A percentile compares a stretch with the other conserved stretches of the same genome.
phyloP scores from a whole-genome alignment of 2,329 filamentous ascomycete species.

The Dothideomycetes sp. region DNA sequence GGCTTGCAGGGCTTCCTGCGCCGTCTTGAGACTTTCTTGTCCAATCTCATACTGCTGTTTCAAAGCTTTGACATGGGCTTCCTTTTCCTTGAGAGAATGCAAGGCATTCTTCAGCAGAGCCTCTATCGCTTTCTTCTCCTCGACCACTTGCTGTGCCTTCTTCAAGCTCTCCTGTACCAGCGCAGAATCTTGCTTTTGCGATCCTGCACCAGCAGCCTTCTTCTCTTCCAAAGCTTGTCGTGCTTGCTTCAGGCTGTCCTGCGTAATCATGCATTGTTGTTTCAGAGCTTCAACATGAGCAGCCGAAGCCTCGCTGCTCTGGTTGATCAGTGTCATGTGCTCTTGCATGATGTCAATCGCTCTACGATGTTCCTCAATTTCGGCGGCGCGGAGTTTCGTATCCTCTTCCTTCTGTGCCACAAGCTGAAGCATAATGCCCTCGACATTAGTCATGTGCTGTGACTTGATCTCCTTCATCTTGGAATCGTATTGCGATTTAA shows the following conservation, averaged over 20 bases:
- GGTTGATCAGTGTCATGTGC: neutral
- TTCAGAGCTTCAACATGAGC: neutral
- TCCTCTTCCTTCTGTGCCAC: neutral
- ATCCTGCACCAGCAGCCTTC: neutral
- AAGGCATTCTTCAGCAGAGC: no score
- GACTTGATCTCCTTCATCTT: no score
- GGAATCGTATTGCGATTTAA: no score
- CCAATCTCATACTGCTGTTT: neutral
- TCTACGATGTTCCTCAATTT: neutral
- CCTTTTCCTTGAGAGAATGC: neutral
- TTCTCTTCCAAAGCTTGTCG: neutral
- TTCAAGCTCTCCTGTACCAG: no score
- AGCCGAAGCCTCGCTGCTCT: neutral
- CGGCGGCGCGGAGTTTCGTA: neutral
- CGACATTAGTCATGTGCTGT: no score
- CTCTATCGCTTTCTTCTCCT: no score
- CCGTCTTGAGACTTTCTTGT: constrained; percentile 2
- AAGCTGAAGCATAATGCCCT: no score
- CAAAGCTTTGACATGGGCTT: neutral
- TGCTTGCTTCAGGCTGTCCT: neutral
- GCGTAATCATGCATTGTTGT: no score
- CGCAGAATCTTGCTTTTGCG: neutral
- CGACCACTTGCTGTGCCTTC: neutral
- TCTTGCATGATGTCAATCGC: neutral
- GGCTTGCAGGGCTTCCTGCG: constrained; percentile 13